Base-by-base conservation (phyloP, 306 rosid genomes). In the Corylus heterophylla region DNA sequence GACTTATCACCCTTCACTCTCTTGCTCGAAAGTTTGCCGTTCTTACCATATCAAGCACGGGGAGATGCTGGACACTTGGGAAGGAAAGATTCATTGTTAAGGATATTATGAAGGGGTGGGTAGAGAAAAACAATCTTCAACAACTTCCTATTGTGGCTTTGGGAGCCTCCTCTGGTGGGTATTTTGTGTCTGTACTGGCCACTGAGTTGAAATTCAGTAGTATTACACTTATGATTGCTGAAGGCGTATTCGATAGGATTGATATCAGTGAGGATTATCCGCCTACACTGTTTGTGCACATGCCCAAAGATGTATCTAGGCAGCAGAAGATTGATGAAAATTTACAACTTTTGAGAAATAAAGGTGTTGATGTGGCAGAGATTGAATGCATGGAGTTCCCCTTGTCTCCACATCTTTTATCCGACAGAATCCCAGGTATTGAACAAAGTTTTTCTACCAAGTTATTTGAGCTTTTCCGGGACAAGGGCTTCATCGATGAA, bases 91-190 rank as follows among this genome's bases (percentile, higher is more conserved):
- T 82, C 27, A 64, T 84, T 68, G 91, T 86, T 72, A 92, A 90
- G 74, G 90, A 87, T 76, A 87, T 90, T 58, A 69, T 92, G 74
- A 80, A 69, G 6, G 85, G 98, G 98, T 95, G 97, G 98, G 74
- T 83, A 75, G 74, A 78, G 75, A 87, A 73, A 63, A 88, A 84
- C 74, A 90, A 87, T 86, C 94, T 95, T 68, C 85, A 79, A 45
- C 80, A 88, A 20, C 90, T 90, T 81, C 97, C 97, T 77, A 88
- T 91, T 75, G 88, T 92, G 74, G 98, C 97, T 49, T 75, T 92
- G 78, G 98, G 98, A 37, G 99, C 97, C 66, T 93, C 99, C 17
- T 95, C 99, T 51, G 97, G 98, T 48, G 98, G 99, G 14, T 59
- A 89, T 83, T 95, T 95, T 87, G 92, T 93, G 61, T 95, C 99